Base-by-base conservation (phyloP, 768 basidiomycete species). In the Daedaleopsis sinensis region DNA sequence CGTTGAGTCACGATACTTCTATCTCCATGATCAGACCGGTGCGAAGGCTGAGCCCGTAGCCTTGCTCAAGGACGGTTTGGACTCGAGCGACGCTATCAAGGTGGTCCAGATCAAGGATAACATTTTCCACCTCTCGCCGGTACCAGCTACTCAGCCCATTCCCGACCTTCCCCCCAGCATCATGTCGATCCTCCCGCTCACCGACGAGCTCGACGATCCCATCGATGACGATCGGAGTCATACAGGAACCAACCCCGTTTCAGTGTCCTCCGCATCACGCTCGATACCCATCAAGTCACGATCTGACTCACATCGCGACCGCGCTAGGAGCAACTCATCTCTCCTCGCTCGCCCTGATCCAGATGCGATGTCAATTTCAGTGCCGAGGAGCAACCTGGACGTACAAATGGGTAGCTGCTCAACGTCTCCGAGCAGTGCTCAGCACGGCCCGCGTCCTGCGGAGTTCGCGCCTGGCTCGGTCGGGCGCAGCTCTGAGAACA, bases 381-480 rank as follows among this genome's bases (percentile, higher is more conserved):
- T 70, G 5, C 69, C 71, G 3, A 66, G 69, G 37, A 59, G 58
- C n/a, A 55, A 57, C 4, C 47, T 65, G n/a, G 71, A 72, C 64
- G 64, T 72, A 2, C 68, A 68, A 43, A 72, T 72, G 71, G 68
- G 63, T 1, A 67, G 69, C 56, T 67, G 65, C 52, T 72, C 71
- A 19, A 68, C 69, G 9, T 70, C 71, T 18, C 68, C 71, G 3
- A 61, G 23, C 15, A 50, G 62, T 10, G 53, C 61, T 51, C 66
- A 69, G 49, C 57, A 52, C 63, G 13, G 48, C 39, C 35, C 58
- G 59, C 69, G 68, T 15, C 64, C 46, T 9, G 55, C 42, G 13
- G 68, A 65, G 35, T 53, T 35, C 37, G 38, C 58, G 16, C 55
- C 59, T 3, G 56, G 55, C 43, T 59, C 58, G 13, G 42, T 57